phyloP scores from a whole-genome alignment of 805 yeast species.

The Wickerhamiella vanderwaltii region DNA sequence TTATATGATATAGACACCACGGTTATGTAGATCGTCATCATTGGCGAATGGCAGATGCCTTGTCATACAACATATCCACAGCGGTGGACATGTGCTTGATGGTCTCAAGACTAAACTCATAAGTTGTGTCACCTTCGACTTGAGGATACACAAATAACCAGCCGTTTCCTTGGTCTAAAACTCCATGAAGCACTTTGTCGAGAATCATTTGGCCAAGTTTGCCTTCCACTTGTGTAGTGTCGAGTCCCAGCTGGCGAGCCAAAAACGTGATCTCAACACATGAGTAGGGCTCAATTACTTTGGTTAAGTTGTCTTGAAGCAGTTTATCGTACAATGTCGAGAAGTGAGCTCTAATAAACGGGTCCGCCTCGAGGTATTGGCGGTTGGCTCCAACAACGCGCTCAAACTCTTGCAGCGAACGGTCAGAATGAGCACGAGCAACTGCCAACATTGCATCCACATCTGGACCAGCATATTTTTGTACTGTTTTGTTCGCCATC shows the following conservation, averaged over 20 bases:
- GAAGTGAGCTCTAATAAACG: slow-evolving; percentile 81
- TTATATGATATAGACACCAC: too few relatives aligned
- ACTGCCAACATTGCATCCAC: slow-evolving; percentile 95
- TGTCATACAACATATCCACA: slow-evolving; percentile 85
- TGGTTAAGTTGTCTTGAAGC: slow-evolving; percentile 82
- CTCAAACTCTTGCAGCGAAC: slow-evolving; percentile 86
- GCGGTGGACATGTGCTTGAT: slow-evolving; percentile 76
- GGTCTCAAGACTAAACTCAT: slow-evolving; percentile 75
- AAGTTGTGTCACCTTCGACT: slow-evolving; percentile 77
- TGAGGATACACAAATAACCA: slow-evolving; percentile 89
- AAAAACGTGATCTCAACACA: slow-evolving; percentile 89
- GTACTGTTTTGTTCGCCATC: slow-evolving; percentile 58
- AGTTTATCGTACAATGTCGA: slow-evolving; percentile 85
- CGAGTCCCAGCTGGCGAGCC: slow-evolving; percentile 77
- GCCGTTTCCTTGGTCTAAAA: slow-evolving; percentile 95
- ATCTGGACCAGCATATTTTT: slow-evolving; percentile 66
- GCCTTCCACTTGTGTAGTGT: slow-evolving; percentile 79
- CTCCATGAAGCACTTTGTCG: slow-evolving; percentile 92
- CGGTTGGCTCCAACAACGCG: slow-evolving; percentile 56
- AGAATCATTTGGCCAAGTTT: slow-evolving; percentile 92
- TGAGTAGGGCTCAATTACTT: slow-evolving; percentile 91
- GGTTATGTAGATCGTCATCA: too few relatives aligned
- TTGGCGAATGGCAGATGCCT: slow-evolving; percentile 56
- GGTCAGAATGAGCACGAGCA: slow-evolving; percentile 76
- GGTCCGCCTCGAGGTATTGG: slow-evolving; percentile 69